These are phyloP conservation scores for Ceratocystiopsis brevicomis DNA, from an alignment of 2,329 filamentous ascomycete genomes.

Conservation along the genomic window DNA sequence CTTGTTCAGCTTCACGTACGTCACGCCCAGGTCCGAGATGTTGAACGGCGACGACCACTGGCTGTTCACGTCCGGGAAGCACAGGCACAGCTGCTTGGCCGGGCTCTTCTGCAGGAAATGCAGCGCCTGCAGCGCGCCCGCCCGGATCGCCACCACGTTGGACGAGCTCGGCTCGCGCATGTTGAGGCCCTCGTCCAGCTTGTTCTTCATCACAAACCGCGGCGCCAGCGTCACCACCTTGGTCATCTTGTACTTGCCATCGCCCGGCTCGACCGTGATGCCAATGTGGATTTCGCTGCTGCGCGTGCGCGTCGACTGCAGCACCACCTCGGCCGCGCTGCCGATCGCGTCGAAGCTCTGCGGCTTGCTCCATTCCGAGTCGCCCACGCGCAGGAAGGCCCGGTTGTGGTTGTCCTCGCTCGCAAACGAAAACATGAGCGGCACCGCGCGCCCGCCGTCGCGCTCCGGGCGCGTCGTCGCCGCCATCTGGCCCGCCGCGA, in stretches of 20 bases:
- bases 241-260: conserved; percentile 94
- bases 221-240: conserved; percentile 89
- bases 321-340: conserved; percentile 71
- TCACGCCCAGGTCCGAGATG: conserved; percentile 82
- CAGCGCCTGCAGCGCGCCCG: conserved; percentile 65
- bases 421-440: conserved; percentile 91
- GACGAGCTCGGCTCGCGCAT: conserved; percentile 86
- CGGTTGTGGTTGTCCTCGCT: conserved; percentile 83
- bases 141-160: conserved; percentile 57
- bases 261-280: conserved; percentile 71
- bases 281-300: conserved; percentile 77
- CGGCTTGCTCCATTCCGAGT: conserved; percentile 90
- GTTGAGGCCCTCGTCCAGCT: conserved; percentile 70
- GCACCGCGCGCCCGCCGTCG: conserved; percentile 42
- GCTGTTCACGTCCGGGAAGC: conserved; percentile 85
- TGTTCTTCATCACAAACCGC: conserved; percentile 86
- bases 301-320: conserved; percentile 47
- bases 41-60: conserved; percentile 97
- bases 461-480: conserved; percentile 13
- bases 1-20: conserved; percentile 86
- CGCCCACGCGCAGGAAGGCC: conserved; percentile 67
- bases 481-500: conserved; percentile 59
- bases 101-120: conserved; percentile 73
- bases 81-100: conserved; percentile 78
- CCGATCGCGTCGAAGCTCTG: conserved; percentile 97